These are phyloP conservation scores for Pleurotus djamor DNA, from an alignment of 768 basidiomycete species.

Conservation along the genomic window DNA sequence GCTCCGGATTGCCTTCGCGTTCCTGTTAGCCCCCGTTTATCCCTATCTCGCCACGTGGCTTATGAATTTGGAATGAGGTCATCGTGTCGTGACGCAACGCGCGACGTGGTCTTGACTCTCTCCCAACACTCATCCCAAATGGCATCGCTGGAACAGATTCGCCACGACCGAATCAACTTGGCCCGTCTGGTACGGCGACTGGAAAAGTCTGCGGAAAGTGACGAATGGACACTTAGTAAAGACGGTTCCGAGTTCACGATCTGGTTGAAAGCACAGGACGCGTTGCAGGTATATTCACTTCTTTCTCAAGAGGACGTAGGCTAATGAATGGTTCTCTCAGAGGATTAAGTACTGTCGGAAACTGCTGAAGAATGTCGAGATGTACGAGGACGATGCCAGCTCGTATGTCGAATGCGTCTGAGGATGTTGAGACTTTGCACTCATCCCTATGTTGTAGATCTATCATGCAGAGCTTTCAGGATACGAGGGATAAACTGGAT, in stretches of 20 bases:
- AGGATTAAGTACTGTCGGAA: conserved; percentile 55
- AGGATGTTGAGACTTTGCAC: not conserved
- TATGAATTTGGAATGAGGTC: not conserved
- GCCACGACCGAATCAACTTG: conserved; percentile 71
- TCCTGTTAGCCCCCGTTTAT: not conserved
- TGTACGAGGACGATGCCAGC: conserved; percentile 39
- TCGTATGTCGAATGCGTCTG: conserved; percentile 30
- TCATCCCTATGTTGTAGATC: not conserved
- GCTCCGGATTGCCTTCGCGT: no score
- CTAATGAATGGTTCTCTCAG: conserved; percentile 8
- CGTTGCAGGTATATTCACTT: conserved; percentile 47
- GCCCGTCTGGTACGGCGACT: conserved; percentile 57
- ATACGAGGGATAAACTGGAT: conserved; percentile 49
- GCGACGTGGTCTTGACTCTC: not conserved
- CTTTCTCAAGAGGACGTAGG: not conserved
- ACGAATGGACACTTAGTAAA: conserved; percentile 27
- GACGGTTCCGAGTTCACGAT: conserved; percentile 18
- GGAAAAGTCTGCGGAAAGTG: conserved; percentile 48
- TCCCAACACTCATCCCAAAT: not conserved
- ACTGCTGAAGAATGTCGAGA: conserved; percentile 57
- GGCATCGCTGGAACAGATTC: conserved; percentile 2
- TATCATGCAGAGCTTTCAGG: conserved; percentile 46
- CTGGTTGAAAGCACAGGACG: conserved; percentile 56
- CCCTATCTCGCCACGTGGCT: not conserved
- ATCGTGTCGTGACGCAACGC: not conserved